phyloP scores from a whole-genome alignment of 164 flowering plant species.

The Akebia trifoliata region DNA sequence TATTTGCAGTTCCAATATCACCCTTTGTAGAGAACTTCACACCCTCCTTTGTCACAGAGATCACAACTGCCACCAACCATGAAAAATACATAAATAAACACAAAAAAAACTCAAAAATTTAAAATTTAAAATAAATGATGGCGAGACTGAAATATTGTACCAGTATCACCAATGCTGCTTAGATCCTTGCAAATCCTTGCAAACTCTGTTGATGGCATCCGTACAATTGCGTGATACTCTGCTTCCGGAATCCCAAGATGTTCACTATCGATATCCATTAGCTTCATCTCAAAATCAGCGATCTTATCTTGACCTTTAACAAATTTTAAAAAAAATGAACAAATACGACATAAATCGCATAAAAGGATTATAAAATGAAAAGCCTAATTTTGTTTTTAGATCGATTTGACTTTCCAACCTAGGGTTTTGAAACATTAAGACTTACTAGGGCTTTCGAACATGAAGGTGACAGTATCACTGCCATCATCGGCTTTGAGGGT shows the following conservation, averaged over 20 bases:
- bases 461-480: conserved; percentile 39
- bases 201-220: conserved; percentile 85
- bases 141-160: conserved; percentile 19
- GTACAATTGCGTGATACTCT: conserved; percentile 78
- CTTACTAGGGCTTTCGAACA: conserved; percentile 54
- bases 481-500: conserved; percentile 52
- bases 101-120: neutral
- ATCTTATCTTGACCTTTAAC: conserved; percentile 65
- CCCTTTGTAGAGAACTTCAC: conserved; percentile 87
- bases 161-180: conserved; percentile 79
- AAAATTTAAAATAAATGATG: neutral
- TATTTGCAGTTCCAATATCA: conserved; percentile 81
- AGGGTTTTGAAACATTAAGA: neutral
- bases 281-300: conserved; percentile 87
- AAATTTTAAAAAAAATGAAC: neutral
- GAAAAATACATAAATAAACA: neutral
- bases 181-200: conserved; percentile 82
- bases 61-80: conserved; percentile 47
- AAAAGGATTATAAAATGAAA: conserved; percentile 1
- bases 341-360: neutral
- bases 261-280: conserved; percentile 94
- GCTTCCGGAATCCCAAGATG: conserved; percentile 94
- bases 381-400: neutral
- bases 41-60: conserved; percentile 90
- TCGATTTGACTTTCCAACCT: too few species aligned